Percentiles rank a stretch among this genome's conserved stretches.
Evolutionary conservation across 495 filamentous ascomycete species (phyloP).

Genomic region (Apiosordaria backusii): DNA sequence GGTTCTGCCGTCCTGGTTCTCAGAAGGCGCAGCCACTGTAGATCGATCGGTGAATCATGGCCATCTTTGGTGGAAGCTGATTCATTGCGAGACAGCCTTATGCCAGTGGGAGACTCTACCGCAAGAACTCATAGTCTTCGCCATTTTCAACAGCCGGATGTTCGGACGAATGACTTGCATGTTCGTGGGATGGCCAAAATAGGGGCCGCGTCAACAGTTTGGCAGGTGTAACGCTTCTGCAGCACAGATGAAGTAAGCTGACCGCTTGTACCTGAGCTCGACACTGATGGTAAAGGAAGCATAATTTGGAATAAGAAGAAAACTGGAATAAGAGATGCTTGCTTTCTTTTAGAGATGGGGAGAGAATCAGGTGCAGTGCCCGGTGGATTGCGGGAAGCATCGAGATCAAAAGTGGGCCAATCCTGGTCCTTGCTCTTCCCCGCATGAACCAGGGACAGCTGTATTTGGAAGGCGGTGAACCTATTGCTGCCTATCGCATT

Average conservation of each 20-base stretch:
- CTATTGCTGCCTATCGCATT: constrained; percentile 13
- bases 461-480: constrained; percentile 8
- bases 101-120: neutral
- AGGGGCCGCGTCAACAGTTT: neutral
- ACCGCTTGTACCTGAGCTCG: neutral
- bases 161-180: neutral
- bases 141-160: neutral
- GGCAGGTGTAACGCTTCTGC: neutral
- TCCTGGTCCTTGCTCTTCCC: neutral
- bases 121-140: neutral
- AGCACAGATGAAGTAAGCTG: neutral
- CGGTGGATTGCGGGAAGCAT: neutral
- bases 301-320: neutral
- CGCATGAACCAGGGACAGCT: neutral
- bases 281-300: neutral
- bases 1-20: neutral
- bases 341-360: too few relatives aligned
- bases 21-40: neutral
- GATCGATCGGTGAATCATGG: neutral
- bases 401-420: neutral
- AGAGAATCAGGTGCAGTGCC: neutral
- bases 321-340: neutral
- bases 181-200: neutral
- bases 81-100: neutral
- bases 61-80: neutral